Evolutionary conservation across 2,329 filamentous ascomycete genomes (phyloP).

Genomic region (Xylaria sp.): DNA sequence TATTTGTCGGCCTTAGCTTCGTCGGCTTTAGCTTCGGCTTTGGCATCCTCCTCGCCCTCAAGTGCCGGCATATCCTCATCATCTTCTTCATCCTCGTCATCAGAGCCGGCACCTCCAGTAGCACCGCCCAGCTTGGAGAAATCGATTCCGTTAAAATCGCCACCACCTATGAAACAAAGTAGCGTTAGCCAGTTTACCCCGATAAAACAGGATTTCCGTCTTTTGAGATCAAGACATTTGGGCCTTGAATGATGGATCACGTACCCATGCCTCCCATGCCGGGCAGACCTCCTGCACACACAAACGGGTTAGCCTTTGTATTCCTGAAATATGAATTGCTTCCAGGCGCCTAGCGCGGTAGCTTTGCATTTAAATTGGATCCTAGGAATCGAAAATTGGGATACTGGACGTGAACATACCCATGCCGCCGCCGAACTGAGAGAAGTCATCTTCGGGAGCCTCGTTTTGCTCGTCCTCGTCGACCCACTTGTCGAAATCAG

Average conservation of each 20-base stretch:
- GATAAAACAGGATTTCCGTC: neutral
- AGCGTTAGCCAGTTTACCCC: constrained; percentile 37
- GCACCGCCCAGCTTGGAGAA: constrained; percentile 88
- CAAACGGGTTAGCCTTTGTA: constrained; percentile 29
- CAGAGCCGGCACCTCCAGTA: constrained; percentile 53
- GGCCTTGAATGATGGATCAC: constrained; percentile 41
- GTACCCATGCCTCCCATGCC: constrained; percentile 60
- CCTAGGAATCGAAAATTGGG: neutral
- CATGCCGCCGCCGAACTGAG: constrained; percentile 71
- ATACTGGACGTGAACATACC: constrained; percentile 56
- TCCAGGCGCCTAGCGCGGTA: constrained; percentile 8
- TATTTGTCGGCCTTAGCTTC: constrained; percentile 45
- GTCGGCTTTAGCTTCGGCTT: constrained; percentile 46
- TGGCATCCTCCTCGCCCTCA: constrained; percentile 68
- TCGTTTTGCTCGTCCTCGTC: constrained; percentile 99
- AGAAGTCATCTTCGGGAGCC: constrained; percentile 82
- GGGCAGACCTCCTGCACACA: constrained; percentile 62
- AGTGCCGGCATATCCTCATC: constrained; percentile 87
- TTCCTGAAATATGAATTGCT: neutral
- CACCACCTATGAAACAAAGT: constrained; percentile 54
- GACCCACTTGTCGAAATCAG: constrained; percentile 99
- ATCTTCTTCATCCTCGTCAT: constrained; percentile 60
- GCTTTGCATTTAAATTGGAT: neutral
- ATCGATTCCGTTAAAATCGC: constrained; percentile 88
- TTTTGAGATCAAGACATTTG: constrained; percentile 24